phyloP scores from a whole-genome alignment of 2,329 filamentous ascomycete genomes.

The Ophiostoma piceae region DNA sequence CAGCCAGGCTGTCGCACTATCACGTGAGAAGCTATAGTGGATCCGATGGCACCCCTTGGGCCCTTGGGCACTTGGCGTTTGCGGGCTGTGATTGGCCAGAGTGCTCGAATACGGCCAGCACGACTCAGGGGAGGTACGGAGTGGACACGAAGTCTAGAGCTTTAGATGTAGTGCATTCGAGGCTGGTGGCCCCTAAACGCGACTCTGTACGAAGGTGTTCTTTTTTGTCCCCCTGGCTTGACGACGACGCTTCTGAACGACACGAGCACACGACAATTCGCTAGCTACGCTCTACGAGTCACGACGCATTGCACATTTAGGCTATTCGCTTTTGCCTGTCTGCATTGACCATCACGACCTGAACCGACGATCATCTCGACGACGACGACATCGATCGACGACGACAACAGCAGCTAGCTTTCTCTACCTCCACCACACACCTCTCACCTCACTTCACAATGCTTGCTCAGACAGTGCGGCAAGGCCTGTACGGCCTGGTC shows the following conservation, averaged over 20 bases:
- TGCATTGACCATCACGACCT: not conserved
- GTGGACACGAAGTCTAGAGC: constrained; percentile 23
- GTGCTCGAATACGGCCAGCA: constrained; percentile 8
- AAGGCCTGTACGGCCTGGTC: constrained; percentile 54
- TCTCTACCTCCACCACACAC: not conserved
- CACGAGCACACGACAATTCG: constrained; percentile 1
- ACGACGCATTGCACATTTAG: not conserved
- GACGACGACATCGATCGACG: not conserved
- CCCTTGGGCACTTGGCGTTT: not conserved
- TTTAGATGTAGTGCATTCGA: constrained; percentile 13
- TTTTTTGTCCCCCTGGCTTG: constrained; percentile 6
- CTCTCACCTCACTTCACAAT: constrained; percentile 17
- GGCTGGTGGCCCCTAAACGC: constrained; percentile 17
- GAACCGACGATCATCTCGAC: constrained; percentile 5
- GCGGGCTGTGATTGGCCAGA: constrained; percentile 16
- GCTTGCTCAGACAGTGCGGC: constrained; percentile 46
- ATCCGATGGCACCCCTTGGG: not conserved
- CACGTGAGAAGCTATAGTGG: constrained; percentile 21
- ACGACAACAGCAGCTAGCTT: constrained; percentile 2
- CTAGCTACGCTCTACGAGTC: not conserved
- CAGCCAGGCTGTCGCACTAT: constrained; percentile 15
- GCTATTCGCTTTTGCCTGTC: not conserved
- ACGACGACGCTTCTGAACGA: not conserved
- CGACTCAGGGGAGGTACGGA: constrained; percentile 22
- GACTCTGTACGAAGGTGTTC: constrained; percentile 20